These are phyloP conservation scores for Phytophthora tentaculata DNA, from an alignment of 352 stramenopile genomes.

Conservation along the genomic window DNA sequence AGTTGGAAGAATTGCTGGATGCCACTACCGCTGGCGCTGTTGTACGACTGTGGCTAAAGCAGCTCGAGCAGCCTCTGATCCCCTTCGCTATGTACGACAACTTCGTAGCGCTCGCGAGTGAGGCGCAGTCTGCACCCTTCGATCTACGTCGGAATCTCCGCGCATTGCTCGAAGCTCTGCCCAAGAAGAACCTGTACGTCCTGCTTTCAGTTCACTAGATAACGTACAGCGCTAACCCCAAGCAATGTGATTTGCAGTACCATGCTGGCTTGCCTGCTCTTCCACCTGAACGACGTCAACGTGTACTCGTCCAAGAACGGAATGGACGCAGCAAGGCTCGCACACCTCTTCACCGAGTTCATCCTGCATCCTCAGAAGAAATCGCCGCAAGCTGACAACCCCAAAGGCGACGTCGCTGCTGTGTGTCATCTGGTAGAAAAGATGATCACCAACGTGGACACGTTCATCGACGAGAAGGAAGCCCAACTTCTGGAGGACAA, in stretches of 20 bases:
- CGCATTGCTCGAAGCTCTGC: constrained; percentile 60
- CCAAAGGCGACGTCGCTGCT: constrained; percentile 20
- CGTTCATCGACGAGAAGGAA: constrained; percentile 78
- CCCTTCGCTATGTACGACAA: constrained; percentile 71
- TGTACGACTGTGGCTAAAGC: constrained; percentile 68
- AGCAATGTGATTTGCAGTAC: constrained; percentile 33
- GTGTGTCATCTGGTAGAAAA: constrained; percentile 57
- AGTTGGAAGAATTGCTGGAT: constrained; percentile 65
- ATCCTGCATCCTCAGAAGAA: constrained; percentile 51
- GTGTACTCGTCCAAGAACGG: constrained; percentile 78
- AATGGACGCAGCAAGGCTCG: constrained; percentile 67
- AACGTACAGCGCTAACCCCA: constrained; percentile 9
- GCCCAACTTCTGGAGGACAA: constrained; percentile 59
- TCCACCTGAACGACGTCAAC: constrained; percentile 85
- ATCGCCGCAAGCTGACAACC: constrained; percentile 11
- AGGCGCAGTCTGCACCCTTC: constrained; percentile 53
- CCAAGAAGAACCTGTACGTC: constrained; percentile 72
- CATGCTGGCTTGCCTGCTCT: constrained; percentile 78
- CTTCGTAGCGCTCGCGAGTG: constrained; percentile 51
- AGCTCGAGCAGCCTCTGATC: constrained; percentile 71
- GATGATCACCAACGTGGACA: constrained; percentile 79
- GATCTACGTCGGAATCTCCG: constrained; percentile 65
- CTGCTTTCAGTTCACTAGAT: neutral
- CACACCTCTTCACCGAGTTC: constrained; percentile 57
- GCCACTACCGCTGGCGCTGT: constrained; percentile 62